Percentiles rank a stretch among this genome's conserved stretches.
Evolutionary conservation across 345 rosid species (phyloP).

Genomic region (Linum trigynum): DNA sequence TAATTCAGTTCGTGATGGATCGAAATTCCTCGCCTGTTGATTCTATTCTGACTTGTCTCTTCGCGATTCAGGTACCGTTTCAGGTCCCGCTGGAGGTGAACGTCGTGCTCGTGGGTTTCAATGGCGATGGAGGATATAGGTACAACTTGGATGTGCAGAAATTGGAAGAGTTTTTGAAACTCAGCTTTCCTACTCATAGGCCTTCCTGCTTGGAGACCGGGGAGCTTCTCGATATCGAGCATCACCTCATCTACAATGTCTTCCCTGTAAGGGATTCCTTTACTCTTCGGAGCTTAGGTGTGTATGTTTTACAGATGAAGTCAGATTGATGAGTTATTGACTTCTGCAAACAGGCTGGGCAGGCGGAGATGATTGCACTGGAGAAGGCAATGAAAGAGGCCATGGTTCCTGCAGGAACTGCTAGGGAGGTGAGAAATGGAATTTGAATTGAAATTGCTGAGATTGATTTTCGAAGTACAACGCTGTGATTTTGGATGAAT

Average conservation of each 20-base stretch:
- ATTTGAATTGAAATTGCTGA: background rate
- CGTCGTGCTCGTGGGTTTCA: conserved; percentile 74
- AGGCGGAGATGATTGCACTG: conserved; percentile 74
- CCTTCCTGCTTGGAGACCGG: conserved; percentile 84
- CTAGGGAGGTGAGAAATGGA: conserved; percentile 60
- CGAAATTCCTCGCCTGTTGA: background rate
- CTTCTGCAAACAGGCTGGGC: conserved; percentile 51
- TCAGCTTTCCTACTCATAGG: conserved; percentile 68
- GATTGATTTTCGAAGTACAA: background rate
- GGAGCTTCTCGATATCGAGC: conserved; percentile 88
- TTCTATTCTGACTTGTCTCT: background rate
- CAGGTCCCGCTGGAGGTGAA: conserved; percentile 95
- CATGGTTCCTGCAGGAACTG: conserved; percentile 77
- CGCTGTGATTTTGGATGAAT: background rate
- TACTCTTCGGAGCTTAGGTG: too few relatives aligned
- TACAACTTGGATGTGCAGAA: conserved; percentile 54
- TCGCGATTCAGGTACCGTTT: conserved; percentile 72
- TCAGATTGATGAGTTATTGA: background rate
- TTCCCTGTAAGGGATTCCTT: conserved; percentile 57
- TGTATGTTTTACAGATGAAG: background rate
- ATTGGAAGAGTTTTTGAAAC: conserved; percentile 68
- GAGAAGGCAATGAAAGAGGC: conserved; percentile 81
- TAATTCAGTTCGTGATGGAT: background rate
- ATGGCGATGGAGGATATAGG: conserved; percentile 89
- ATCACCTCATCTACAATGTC: conserved; percentile 65